Percentiles rank a stretch among this genome's conserved stretches.
Conservation (phyloP, 169 alveolate genomes). For the Plasmodium malariae region DNA sequence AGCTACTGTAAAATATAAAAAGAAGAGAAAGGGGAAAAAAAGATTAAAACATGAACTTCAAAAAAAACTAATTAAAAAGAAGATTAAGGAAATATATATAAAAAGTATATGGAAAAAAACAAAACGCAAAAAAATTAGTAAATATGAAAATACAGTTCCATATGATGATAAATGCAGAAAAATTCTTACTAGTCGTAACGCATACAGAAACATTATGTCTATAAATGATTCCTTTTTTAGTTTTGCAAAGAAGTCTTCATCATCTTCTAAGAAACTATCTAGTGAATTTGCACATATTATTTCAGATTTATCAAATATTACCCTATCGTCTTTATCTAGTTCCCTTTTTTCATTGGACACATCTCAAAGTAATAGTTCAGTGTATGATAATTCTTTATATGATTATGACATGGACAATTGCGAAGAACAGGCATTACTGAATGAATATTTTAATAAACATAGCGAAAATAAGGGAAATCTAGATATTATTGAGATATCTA, state of each 20-base stretch:
- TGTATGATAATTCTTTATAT: slow-evolving; percentile 43
- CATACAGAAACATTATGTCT: slow-evolving; percentile 61
- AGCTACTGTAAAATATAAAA: slow-evolving; percentile 71
- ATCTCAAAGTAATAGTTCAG: slow-evolving; percentile 25
- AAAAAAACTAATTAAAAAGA: slow-evolving; percentile 38
- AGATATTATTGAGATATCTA: slow-evolving; percentile 48
- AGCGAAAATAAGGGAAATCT: not conserved
- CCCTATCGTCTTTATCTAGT: slow-evolving; percentile 46
- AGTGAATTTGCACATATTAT: not conserved
- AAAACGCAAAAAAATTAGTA: slow-evolving; percentile 33
- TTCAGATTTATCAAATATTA: slow-evolving; percentile 40
- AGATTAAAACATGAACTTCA: slow-evolving; percentile 39
- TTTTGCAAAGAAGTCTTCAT: slow-evolving; percentile 27
- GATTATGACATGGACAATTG: slow-evolving; percentile 62
- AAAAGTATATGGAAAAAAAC: slow-evolving; percentile 32
- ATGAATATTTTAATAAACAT: slow-evolving; percentile 70
- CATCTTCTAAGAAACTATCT: not conserved
- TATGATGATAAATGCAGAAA: not conserved
- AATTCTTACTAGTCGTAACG: not conserved
- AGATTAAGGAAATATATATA: slow-evolving; percentile 50
- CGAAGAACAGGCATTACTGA: slow-evolving; percentile 50
- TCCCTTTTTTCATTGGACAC: slow-evolving; percentile 45
- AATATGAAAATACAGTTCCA: slow-evolving; percentile 2
- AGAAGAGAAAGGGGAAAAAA: slow-evolving; percentile 30
- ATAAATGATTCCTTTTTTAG: slow-evolving; percentile 65